phyloP scores from a whole-genome alignment of 164 flowering plant species.

The Chimonanthus salicifolius region DNA sequence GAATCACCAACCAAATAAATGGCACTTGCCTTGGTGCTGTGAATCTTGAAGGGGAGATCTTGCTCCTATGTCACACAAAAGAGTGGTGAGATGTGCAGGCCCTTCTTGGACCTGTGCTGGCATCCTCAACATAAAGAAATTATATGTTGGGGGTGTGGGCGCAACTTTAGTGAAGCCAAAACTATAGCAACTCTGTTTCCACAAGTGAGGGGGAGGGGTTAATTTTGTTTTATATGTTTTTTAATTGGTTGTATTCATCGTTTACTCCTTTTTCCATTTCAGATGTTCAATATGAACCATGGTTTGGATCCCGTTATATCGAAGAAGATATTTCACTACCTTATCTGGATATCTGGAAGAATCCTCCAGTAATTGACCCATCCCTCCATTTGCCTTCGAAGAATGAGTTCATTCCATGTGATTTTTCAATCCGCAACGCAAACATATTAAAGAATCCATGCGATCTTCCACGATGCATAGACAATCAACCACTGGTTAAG shows the following conservation, averaged over 20 bases:
- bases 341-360: constrained; percentile 63
- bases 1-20: not conserved
- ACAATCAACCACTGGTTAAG: constrained; percentile 73
- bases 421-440: constrained; percentile 66
- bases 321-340: constrained; percentile 69
- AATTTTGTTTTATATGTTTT: not conserved
- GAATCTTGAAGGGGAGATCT: not conserved
- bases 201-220: too few relatives aligned
- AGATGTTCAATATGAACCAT: constrained; percentile 74
- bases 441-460: constrained; percentile 12
- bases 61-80: not conserved
- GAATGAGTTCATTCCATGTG: constrained; percentile 85
- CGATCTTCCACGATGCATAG: constrained; percentile 57
- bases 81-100: not conserved
- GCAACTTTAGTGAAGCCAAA: too few relatives aligned
- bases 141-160: too few relatives aligned
- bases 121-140: not conserved
- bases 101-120: not conserved
- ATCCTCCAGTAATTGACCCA: constrained; percentile 63
- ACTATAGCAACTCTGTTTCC: too few relatives aligned
- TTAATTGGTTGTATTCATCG: not conserved
- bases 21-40: not conserved
- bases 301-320: constrained; percentile 79
- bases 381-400: constrained; percentile 69
- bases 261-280: constrained; percentile 14